Conservation (phyloP, 2,329 filamentous ascomycete genomes). For the Neocatenulostroma microsporum region DNA sequence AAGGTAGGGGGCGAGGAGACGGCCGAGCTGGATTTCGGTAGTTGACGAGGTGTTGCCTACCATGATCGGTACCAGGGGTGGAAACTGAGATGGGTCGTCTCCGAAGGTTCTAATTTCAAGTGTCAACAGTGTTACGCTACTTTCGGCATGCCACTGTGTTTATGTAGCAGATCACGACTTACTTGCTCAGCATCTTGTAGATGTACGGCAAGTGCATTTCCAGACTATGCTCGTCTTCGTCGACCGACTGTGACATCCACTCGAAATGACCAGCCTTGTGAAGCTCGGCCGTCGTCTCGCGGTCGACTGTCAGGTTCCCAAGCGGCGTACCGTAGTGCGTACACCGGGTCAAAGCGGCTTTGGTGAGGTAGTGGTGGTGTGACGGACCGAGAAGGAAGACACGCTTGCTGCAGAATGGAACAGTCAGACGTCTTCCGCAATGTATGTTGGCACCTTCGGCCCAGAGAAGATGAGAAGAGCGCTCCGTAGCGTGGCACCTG, state of each 20-base stretch:
- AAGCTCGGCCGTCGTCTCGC: slow-evolving; percentile 45
- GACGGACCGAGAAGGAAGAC: slow-evolving; percentile 91
- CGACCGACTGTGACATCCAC: slow-evolving; percentile 57
- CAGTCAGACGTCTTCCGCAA: too few species aligned
- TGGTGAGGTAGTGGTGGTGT: slow-evolving; percentile 73
- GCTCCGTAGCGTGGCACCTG: too few species aligned
- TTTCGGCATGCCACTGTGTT: neutral
- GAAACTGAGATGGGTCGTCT: slow-evolving; percentile 48
- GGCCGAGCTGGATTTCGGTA: slow-evolving; percentile 62
- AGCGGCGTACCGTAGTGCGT: slow-evolving; percentile 65
- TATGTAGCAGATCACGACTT: too few species aligned
- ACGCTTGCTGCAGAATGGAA: slow-evolving; percentile 65
- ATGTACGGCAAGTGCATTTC: slow-evolving; percentile 97
- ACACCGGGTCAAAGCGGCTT: slow-evolving; percentile 68
- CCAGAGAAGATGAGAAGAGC: too few species aligned
- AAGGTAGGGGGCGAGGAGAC: slow-evolving; percentile 69
- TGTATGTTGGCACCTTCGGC: too few species aligned
- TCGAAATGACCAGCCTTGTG: slow-evolving; percentile 50
- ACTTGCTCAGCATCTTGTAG: slow-evolving; percentile 62
- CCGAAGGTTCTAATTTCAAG: slow-evolving; percentile 30
- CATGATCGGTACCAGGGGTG: slow-evolving; percentile 75
- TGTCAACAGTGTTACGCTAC: too few species aligned
- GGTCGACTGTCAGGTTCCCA: slow-evolving; percentile 61
- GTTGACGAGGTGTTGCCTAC: slow-evolving; percentile 63
- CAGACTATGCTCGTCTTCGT: slow-evolving; percentile 82